A percentile compares a stretch with the other conserved stretches of the same genome.
phyloP scores from a whole-genome alignment of 352 stramenopile genomes.

The Globisporangium paroecandrum region DNA sequence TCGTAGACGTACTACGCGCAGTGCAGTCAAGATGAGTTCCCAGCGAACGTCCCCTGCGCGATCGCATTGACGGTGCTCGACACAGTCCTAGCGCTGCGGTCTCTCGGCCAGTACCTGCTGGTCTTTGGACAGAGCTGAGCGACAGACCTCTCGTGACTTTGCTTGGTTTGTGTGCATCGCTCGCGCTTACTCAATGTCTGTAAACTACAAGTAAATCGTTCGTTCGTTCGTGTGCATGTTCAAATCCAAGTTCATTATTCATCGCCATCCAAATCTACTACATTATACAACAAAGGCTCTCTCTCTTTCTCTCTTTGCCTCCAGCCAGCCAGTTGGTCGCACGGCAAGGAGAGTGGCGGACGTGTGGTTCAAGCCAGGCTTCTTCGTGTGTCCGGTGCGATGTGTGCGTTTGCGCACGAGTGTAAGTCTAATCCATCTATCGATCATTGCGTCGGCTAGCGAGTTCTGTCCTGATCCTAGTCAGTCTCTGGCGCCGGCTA shows the following conservation, averaged over 20 bases:
- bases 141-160: neutral
- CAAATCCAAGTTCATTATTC: slow-evolving; percentile 14
- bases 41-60: slow-evolving; percentile 58
- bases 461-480: neutral
- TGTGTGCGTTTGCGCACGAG: neutral
- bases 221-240: neutral
- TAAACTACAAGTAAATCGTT: slow-evolving; percentile 6
- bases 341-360: neutral
- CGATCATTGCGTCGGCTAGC: neutral
- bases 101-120: slow-evolving; percentile 3
- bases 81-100: slow-evolving; percentile 14
- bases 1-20: slow-evolving; percentile 37
- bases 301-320: neutral
- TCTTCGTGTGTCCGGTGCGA: neutral
- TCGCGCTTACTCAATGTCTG: neutral
- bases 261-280: slow-evolving; percentile 18
- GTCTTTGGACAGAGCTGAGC: slow-evolving; percentile 6
- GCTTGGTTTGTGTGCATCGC: neutral
- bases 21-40: slow-evolving; percentile 52
- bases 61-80: slow-evolving; percentile 39
- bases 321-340: neutral
- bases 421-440: slow-evolving; percentile 8
- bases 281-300: slow-evolving; percentile 19
- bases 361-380: neutral
- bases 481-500: neutral